Base-by-base conservation (phyloP, 306 rosid species). In the Vigna reflexopilosa region DNA sequence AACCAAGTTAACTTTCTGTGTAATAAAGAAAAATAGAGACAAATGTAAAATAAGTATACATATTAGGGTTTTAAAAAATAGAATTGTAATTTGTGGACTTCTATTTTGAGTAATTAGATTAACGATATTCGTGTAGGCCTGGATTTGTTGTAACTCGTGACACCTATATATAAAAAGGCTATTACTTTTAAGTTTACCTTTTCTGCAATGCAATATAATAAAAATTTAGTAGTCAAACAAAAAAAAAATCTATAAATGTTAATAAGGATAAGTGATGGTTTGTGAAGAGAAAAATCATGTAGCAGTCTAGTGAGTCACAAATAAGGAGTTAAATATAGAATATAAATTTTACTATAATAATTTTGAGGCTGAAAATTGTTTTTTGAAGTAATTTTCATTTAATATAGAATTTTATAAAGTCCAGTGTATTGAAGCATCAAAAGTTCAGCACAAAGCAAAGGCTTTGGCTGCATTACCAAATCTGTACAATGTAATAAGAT, bases 391-490 rank as follows among this genome's bases (percentile, higher is more conserved):
- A 6, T 66, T 66, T 9, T 34, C 32, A 52, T 20, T 38, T 17
- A 32, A 19, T 26, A 6, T 30, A 48, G 12, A n/a, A 61, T 30
- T 73, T 55, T 75, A 32, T 19, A 30, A 19, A 75, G 49, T 45
- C 52, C 34, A 44, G 34, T 32, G 16, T 57, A 77, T 28, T 40
- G 12, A 26, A 34, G 34, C 3, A 28, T 12, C 14, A 42, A 40
- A 66, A 20, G 30, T 19, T 40, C 42, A 48, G 32, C 58, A 50
- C 73, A 34, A 4, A 28, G 58, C 16, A 79, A 75, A 83, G 70
- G 49, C 17, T 85, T 82, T 79, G 83, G 84, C 84, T 11, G 51
- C 77, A 80, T 65, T 86, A 73, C 84, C 76, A 72, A 71, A 68
- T 82, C 8, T 79, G 83, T 70, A 57, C 62, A 77, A 19, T 17